Percentiles rank a stretch among this genome's conserved stretches.
phyloP scores from a whole-genome alignment of 2,329 filamentous ascomycete genomes.

The Diaporthe humulicola region DNA sequence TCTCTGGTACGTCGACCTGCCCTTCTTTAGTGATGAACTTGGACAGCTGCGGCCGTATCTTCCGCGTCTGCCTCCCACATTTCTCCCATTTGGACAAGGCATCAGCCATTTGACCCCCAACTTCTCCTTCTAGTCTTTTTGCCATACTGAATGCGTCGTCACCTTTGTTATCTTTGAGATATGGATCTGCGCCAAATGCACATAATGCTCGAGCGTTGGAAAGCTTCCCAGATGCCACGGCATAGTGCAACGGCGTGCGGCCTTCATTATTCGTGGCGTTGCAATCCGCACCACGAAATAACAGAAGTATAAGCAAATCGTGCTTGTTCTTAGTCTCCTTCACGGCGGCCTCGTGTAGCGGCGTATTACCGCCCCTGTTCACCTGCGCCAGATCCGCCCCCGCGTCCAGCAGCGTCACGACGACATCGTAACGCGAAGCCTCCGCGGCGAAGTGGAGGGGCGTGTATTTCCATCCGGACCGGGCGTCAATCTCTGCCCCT shows the following conservation, averaged over 20 bases:
- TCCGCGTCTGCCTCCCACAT: not conserved
- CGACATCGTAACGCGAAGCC: not conserved
- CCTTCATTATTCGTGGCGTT: not conserved
- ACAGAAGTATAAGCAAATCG: not conserved
- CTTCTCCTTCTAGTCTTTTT: fast-evolving
- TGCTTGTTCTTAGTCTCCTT: not conserved
- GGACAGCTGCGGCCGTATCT: not conserved
- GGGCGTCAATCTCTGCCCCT: not conserved
- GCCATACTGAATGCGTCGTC: not conserved
- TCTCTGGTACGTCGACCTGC: not conserved
- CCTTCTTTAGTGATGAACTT: not conserved
- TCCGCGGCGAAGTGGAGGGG: not conserved
- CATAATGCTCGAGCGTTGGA: not conserved
- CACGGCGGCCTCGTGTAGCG: not conserved
- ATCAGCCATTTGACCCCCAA: not conserved
- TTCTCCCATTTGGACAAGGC: not conserved
- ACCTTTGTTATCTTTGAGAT: not conserved
- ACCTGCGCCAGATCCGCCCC: not conserved
- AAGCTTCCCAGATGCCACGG: not conserved
- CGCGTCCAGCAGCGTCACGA: not conserved
- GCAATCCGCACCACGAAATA: not conserved
- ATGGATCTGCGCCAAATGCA: not conserved
- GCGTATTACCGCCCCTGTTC: not conserved
- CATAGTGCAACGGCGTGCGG: not conserved
- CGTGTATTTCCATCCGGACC: not conserved